Evolutionary conservation across 306 rosid species (phyloP).

Genomic region (Carpinus viminea): DNA sequence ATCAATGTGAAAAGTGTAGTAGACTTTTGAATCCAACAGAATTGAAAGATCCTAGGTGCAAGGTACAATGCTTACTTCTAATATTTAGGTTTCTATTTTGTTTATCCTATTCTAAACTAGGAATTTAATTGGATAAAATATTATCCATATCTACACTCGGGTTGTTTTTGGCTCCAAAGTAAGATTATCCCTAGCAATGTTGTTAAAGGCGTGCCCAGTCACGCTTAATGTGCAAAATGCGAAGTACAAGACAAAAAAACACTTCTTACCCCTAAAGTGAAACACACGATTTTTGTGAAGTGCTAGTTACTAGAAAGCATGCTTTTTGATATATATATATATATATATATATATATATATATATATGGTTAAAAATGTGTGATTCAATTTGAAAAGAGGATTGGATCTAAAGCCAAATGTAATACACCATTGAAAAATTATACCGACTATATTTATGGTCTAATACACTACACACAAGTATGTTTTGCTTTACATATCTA

Average conservation of each 20-base stretch:
- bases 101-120: background rate
- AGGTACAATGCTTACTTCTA: constrained; percentile 42
- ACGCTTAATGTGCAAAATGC: background rate
- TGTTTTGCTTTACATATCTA: no score
- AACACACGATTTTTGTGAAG: no score
- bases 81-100: background rate
- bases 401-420: no score
- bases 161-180: background rate
- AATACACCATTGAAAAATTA: no score
- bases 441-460: no score
- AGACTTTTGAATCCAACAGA: constrained; percentile 93
- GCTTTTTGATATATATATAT: no score
- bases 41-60: constrained; percentile 82
- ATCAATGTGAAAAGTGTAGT: constrained; percentile 96
- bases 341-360: no score
- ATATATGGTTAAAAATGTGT: no score
- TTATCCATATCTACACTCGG: background rate
- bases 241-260: background rate
- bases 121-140: background rate
- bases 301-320: no score
- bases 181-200: background rate
- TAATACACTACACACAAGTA: no score
- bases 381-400: no score
- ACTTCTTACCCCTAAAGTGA: background rate
- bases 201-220: background rate